phyloP scores from a whole-genome alignment of 1,139 yeast genomes.

The Geotrichum carabidarum region DNA sequence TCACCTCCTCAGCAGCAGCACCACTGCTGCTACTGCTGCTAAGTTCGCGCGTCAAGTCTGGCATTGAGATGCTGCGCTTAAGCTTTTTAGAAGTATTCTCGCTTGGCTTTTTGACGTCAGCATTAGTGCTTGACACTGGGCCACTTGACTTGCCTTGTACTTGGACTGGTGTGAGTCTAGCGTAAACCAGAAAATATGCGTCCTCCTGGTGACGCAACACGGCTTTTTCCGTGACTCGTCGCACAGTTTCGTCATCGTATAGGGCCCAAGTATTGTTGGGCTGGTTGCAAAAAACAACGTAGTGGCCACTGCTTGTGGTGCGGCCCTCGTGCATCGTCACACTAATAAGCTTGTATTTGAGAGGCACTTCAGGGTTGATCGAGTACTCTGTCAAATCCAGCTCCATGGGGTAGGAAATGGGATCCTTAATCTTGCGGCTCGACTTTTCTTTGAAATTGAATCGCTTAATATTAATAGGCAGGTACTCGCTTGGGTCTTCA shows the following conservation, averaged over 20 bases:
- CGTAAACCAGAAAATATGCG: constrained; percentile 83
- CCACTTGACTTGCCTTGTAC: neutral
- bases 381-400: constrained; percentile 69
- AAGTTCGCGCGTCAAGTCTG: neutral
- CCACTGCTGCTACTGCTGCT: neutral
- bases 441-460: constrained; percentile 50
- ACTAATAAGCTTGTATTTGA: constrained; percentile 67
- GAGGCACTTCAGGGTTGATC: constrained; percentile 39
- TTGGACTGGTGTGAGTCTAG: constrained; percentile 36
- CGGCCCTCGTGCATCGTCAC: constrained; percentile 95
- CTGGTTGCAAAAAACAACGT: constrained; percentile 83
- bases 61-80: constrained; percentile 1
- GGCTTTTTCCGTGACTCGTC: constrained; percentile 62
- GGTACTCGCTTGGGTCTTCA: constrained; percentile 79
- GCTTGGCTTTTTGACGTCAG: neutral
- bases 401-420: constrained; percentile 71
- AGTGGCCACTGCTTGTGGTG: constrained; percentile 88
- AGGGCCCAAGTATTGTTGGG: constrained; percentile 84
- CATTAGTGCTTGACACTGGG: neutral
- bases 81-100: neutral
- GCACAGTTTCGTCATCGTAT: constrained; percentile 87
- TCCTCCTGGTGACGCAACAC: constrained; percentile 72
- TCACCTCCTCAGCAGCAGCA: neutral
- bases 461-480: constrained; percentile 80
- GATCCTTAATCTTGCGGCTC: constrained; percentile 82